Conservation (phyloP, 345 rosid species). For the Passiflora organensis region DNA sequence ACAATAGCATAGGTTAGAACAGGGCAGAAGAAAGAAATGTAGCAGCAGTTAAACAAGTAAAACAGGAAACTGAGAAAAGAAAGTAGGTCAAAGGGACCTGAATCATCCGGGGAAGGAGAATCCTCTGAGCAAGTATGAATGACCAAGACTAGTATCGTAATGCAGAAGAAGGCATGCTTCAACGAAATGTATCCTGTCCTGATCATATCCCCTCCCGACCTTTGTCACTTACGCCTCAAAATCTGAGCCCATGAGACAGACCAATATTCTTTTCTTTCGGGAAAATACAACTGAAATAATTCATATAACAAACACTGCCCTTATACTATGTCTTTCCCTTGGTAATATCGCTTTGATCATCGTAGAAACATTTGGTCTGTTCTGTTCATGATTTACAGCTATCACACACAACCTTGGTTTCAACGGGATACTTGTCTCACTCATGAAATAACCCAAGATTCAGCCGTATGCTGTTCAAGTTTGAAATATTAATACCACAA, state of each 20-base stretch:
- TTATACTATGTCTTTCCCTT: neutral
- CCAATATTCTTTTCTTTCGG: neutral
- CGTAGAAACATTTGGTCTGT: conserved; percentile 1
- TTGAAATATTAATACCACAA: no score
- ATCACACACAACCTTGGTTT: neutral
- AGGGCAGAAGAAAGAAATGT: neutral
- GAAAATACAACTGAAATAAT: conserved; percentile 20
- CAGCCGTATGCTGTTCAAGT: no score
- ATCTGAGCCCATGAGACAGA: conserved; percentile 8
- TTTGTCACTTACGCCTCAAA: neutral
- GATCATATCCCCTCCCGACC: conserved; percentile 15
- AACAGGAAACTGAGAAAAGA: neutral
- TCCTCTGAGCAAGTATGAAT: neutral
- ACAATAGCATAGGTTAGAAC: conserved; percentile 2
- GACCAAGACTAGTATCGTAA: conserved; percentile 6
- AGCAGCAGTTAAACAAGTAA: neutral
- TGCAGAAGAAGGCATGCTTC: conserved; percentile 20
- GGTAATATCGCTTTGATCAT: conserved; percentile 9
- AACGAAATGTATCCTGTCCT: conserved; percentile 2
- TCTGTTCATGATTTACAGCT: conserved; percentile 22
- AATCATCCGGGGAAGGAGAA: conserved; percentile 16
- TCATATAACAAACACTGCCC: neutral
- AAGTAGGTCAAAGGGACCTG: conserved; percentile 10
- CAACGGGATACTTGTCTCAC: neutral
- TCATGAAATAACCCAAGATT: no score